Base-by-base conservation (phyloP, 768 basidiomycete species). In the Macrocybe gigantea region DNA sequence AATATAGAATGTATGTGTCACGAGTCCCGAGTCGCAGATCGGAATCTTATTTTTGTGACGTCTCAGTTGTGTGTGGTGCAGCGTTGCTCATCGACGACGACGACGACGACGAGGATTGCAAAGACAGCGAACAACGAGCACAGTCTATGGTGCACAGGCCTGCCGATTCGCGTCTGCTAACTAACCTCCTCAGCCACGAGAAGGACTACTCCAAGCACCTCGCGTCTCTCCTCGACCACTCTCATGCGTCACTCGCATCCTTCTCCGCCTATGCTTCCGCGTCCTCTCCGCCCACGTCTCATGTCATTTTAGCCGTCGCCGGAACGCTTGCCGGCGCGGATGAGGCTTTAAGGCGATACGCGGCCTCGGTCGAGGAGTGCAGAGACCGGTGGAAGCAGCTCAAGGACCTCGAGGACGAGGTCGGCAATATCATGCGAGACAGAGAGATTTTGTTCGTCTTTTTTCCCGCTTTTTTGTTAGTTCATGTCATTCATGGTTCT, bases 381-480 rank as follows among this genome's bases (percentile, higher is more conserved):
- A 72, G 78, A 33, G 78, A 78, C 31, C 71, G 77, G 48, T 71
- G 91, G 51, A 71, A 69, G 50, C 64, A 63, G 2, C 65, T 93
- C 52, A 86, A 82, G 59, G 68, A 67, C 7, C 68, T 85, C 46
- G 88, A 92, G 63, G 84, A 88, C 39, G 87, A 88, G 48, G 78
- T 91, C 4, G 72, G 70, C 3, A 82, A 79, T 53, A 70, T 90
- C 45, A 66, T 87, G 50, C 68, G 85, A 5, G 89, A 92, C 63
- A 69, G 86, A 39, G 88, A 92, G 56, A 92, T 93, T 53, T 72
- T 91, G 89, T 90, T 52, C 58, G 85, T 74, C 8, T 39, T 41
- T 41, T 7, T 14, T 37, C 33, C 31, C 34, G 33, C 5, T 39
- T 7, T 30, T 29, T 12, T 38, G 29, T 45, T 22, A 29, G 33